A percentile compares a stretch with the other conserved stretches of the same genome.
Conservation (phyloP, 2,329 filamentous ascomycete genomes). For the Claviceps purpurea region DNA sequence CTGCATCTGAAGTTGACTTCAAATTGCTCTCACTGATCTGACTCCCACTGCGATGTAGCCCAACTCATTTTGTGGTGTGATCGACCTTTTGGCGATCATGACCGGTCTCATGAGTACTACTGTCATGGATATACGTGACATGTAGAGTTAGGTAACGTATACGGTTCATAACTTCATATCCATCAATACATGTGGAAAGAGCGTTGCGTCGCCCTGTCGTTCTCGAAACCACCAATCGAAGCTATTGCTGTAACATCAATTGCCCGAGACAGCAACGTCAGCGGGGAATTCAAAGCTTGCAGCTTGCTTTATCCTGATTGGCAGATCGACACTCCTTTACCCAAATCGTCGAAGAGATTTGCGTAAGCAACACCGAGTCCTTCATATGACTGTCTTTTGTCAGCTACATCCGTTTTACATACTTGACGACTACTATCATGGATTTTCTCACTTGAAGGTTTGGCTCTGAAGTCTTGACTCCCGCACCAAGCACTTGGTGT, state of each 20-base stretch:
- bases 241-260: not conserved
- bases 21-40: constrained; percentile 8
- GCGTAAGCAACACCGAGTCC: constrained; percentile 10
- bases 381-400: too few relatives aligned
- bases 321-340: not conserved
- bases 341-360: constrained; percentile 29
- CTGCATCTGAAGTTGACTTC: constrained; percentile 8
- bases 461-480: constrained; percentile 10
- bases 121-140: not conserved
- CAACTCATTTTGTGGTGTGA: not conserved
- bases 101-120: too few relatives aligned
- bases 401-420: too few relatives aligned
- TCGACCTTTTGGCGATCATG: not conserved
- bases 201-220: not conserved
- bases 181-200: not conserved
- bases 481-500: constrained; percentile 10
- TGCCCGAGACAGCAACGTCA: not conserved
- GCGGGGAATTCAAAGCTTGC: not conserved
- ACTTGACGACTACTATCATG: too few relatives aligned
- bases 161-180: not conserved
- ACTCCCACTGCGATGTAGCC: constrained; percentile 1
- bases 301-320: not conserved
- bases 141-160: not conserved
- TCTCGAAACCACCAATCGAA: constrained; percentile 1
- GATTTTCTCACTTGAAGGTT: not conserved